phyloP scores from a whole-genome alignment of 1,284 basidiomycete genomes.

The Boletellus dicymbophilus region DNA sequence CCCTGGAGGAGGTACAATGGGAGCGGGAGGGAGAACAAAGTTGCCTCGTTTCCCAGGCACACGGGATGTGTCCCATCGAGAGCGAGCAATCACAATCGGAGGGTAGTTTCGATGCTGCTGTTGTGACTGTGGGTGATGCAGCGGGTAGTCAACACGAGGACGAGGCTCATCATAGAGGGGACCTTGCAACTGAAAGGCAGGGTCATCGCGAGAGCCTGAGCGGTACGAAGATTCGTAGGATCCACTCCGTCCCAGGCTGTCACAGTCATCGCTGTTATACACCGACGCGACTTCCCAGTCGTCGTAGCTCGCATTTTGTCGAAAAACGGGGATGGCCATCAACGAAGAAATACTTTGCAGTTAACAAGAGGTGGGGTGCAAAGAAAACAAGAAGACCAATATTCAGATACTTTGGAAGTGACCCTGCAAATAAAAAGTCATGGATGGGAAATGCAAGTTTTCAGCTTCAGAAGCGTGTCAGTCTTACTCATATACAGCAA shows the following conservation, averaged over 20 bases:
- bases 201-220: constrained; percentile 6
- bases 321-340: constrained; percentile 28
- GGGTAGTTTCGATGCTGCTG: constrained; percentile 13
- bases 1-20: constrained; percentile 28
- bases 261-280: constrained; percentile 30
- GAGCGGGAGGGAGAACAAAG: constrained; percentile 6
- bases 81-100: neutral
- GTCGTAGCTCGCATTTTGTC: constrained; percentile 23
- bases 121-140: constrained; percentile 10
- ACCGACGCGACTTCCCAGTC: constrained; percentile 33
- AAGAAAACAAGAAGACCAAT: neutral
- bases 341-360: neutral
- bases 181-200: constrained; percentile 7
- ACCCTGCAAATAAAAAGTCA: constrained; percentile 6
- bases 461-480: constrained; percentile 3
- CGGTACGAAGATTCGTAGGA: constrained; percentile 14
- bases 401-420: constrained; percentile 3
- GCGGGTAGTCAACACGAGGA: constrained; percentile 16
- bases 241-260: constrained; percentile 24
- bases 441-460: neutral
- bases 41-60: constrained; percentile 9
- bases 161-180: constrained; percentile 3
- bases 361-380: neutral
- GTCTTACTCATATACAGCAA: constrained; percentile 29
- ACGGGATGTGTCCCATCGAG: constrained; percentile 16